These are phyloP conservation scores for Diplocarpon rosae DNA, from an alignment of 2,329 filamentous ascomycete genomes.

Conservation along the genomic window DNA sequence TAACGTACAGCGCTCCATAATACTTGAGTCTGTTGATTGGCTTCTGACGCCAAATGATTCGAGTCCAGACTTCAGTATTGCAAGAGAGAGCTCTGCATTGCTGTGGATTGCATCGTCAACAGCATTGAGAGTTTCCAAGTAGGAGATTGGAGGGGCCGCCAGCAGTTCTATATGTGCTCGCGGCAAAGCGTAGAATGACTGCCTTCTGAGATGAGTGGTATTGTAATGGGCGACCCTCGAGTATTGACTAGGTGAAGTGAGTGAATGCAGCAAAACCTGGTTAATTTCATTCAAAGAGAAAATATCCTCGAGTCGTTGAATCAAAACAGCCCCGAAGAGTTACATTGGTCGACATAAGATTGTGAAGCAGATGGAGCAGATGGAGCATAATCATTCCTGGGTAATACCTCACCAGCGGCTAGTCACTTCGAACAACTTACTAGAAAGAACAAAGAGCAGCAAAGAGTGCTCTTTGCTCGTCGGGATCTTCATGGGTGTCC, in stretches of 20 bases:
- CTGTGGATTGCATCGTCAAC: slow-evolving; percentile 81
- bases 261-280: neutral
- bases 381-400: neutral
- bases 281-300: neutral
- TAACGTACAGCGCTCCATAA: slow-evolving; percentile 32
- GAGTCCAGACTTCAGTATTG: slow-evolving; percentile 62
- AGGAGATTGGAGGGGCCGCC: slow-evolving; percentile 68
- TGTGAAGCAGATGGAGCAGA: too few species aligned
- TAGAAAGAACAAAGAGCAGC: slow-evolving; percentile 80
- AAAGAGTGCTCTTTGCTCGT: slow-evolving; percentile 71
- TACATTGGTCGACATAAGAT: too few species aligned
- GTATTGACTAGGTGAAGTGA: slow-evolving; percentile 55
- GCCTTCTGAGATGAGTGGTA: slow-evolving; percentile 78
- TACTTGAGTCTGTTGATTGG: neutral
- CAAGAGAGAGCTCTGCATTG: slow-evolving; percentile 74
- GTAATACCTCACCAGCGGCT: neutral
- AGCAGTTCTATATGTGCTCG: slow-evolving; percentile 75
- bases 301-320: too few species aligned
- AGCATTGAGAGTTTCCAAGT: slow-evolving; percentile 65
- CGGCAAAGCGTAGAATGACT: slow-evolving; percentile 87
- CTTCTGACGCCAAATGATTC: slow-evolving; percentile 47
- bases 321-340: too few species aligned
- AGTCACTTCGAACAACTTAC: slow-evolving; percentile 40
- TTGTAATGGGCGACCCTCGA: slow-evolving; percentile 78
- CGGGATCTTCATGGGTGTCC: slow-evolving; percentile 44